Percentiles rank a stretch among this genome's conserved stretches.
These are phyloP conservation scores for Mitragyna speciosa DNA, from an alignment of 257 asterid genomes.

Conservation along the genomic window DNA sequence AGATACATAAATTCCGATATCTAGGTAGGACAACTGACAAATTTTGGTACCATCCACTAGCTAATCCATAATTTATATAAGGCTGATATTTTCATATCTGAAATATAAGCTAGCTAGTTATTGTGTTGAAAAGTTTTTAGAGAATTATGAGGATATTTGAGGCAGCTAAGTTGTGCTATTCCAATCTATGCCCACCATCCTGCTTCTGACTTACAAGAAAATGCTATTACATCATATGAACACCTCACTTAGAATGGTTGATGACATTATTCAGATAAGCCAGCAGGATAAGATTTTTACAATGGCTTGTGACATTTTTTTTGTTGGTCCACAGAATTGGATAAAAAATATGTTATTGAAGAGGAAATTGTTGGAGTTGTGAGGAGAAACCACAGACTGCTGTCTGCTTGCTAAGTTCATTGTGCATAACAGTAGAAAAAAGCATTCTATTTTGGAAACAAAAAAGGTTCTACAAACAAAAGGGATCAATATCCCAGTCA, in stretches of 20 bases:
- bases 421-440: not conserved
- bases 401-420: not conserved
- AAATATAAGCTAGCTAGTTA: not conserved
- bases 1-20: not conserved
- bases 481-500: not conserved
- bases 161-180: not conserved
- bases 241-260: not conserved
- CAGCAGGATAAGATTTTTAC: not conserved
- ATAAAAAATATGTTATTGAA: not conserved
- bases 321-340: not conserved
- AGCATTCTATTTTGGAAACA: not conserved
- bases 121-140: not conserved
- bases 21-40: not conserved
- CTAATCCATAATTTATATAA: not conserved
- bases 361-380: not conserved
- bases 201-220: not conserved
- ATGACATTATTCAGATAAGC: too few species aligned
- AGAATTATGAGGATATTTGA: not conserved
- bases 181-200: not conserved
- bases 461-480: too few species aligned
- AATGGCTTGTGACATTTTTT: not conserved
- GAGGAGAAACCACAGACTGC: not conserved
- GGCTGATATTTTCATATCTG: not conserved
- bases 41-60: not conserved
- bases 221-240: not conserved